These are phyloP conservation scores for Metschnikowia noctiluminum DNA, from an alignment of 805 yeast genomes.

Conservation along the genomic window DNA sequence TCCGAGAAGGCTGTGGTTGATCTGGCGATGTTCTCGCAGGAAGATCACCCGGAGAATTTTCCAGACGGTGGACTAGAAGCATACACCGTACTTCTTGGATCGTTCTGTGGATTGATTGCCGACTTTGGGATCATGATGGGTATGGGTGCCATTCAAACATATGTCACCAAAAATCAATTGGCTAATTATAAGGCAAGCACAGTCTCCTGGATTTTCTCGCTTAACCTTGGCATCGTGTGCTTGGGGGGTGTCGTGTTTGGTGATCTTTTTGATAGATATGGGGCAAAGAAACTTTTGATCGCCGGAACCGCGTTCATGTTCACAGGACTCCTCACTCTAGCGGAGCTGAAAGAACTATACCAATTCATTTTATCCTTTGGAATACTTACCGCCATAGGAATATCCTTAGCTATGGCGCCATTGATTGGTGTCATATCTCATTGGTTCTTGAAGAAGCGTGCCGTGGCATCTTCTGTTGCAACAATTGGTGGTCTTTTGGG, in stretches of 20 bases:
- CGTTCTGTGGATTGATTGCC: constrained; percentile 20
- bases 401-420: constrained; percentile 41
- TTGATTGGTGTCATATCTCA: constrained; percentile 43
- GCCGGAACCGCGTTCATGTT: constrained; percentile 37
- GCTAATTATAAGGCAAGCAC: constrained; percentile 10
- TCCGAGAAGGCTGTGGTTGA: background rate
- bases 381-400: constrained; percentile 38
- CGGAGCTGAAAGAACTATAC: constrained; percentile 41
- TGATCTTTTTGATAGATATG: constrained; percentile 44
- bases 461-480: constrained; percentile 44
- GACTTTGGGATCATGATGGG: constrained; percentile 22
- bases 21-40: constrained; percentile 17
- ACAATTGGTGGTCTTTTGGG: constrained; percentile 53
- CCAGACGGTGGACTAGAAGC: constrained; percentile 27
- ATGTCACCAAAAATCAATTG: constrained; percentile 18
- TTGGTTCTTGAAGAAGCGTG: constrained; percentile 43
- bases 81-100: constrained; percentile 22
- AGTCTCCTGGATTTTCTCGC: constrained; percentile 22
- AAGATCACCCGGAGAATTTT: constrained; percentile 12
- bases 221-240: constrained; percentile 18
- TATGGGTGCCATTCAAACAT: constrained; percentile 22
- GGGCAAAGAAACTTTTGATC: constrained; percentile 36
- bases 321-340: constrained; percentile 43
- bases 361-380: constrained; percentile 56
- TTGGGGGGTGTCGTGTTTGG: constrained; percentile 39